These are phyloP conservation scores for Penicillium chermesinum DNA, from an alignment of 495 filamentous ascomycete genomes.

Conservation along the genomic window DNA sequence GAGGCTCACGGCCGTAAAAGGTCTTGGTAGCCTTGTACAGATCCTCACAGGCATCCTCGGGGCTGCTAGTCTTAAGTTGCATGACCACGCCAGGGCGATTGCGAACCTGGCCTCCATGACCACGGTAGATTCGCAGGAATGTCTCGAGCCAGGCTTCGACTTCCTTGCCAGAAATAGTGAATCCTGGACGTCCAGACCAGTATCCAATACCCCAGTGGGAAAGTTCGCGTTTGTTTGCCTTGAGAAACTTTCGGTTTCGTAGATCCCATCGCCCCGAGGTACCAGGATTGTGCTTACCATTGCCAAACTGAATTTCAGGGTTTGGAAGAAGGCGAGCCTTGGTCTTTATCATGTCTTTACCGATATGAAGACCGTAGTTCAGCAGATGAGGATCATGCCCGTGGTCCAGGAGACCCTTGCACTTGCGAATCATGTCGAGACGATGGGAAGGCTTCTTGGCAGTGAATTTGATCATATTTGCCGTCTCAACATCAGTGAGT, in stretches of 20 bases:
- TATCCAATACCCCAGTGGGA: slow-evolving; percentile 66
- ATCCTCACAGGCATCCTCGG: slow-evolving; percentile 46
- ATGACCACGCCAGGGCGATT: slow-evolving; percentile 23
- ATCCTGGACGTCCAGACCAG: slow-evolving; percentile 38
- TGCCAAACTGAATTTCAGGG: slow-evolving; percentile 63
- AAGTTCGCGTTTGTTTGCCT: slow-evolving; percentile 53
- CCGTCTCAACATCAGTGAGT: slow-evolving; percentile 60
- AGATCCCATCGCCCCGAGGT: slow-evolving; percentile 78
- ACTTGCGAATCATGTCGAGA: slow-evolving; percentile 54
- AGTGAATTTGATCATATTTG: slow-evolving; percentile 84
- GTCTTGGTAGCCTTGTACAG: slow-evolving; percentile 47
- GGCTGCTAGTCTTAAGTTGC: slow-evolving; percentile 41
- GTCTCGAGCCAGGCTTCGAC: slow-evolving; percentile 52
- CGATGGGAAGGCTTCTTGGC: slow-evolving; percentile 60
- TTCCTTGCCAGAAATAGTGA: slow-evolving; percentile 30
- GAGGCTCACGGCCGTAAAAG: slow-evolving; percentile 43
- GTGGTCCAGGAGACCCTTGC: slow-evolving; percentile 64
- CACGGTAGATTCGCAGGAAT: slow-evolving; percentile 57
- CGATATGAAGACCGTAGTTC: slow-evolving; percentile 64
- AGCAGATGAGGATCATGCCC: slow-evolving; percentile 58
- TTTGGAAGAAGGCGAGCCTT: slow-evolving; percentile 66
- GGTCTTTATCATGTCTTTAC: slow-evolving; percentile 53
- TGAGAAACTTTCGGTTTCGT: slow-evolving; percentile 67
- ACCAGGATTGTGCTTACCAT: slow-evolving; percentile 47
- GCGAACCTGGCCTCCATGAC: slow-evolving; percentile 65